Base-by-base conservation (phyloP, 305 asterid genomes). In the Fraxinus velutina region DNA sequence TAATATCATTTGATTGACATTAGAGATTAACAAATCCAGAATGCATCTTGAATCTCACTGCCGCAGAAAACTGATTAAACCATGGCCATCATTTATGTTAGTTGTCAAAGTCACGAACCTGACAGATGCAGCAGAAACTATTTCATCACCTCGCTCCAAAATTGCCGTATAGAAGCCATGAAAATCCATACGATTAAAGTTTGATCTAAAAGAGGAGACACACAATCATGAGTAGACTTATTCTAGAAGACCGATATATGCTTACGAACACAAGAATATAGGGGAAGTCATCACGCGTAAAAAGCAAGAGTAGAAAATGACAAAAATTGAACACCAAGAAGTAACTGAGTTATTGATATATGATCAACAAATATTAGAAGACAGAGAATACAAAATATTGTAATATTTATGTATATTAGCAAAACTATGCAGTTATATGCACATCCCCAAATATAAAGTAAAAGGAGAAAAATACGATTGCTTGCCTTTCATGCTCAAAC, bases 71-170 rank as follows among this genome's bases (percentile, higher is more conserved):
- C 42, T 70, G 75, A 70, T 70, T 15, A 15, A 70, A 32, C 21
- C 42, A 32, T 70, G 75, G 36, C 73, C 42, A 70, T 70, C 44
- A 70, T 70, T 70, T 29, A 70, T 12, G 0, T 55, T 34, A 55
- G 27, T 55, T 21, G 8, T 55, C 34, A 78, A 78, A 9, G 79
- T 78, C 42, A 34, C 33, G 42, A 72, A 83, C 99, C 99, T 96
- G 86, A 96, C 87, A 80, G 96, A 92, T 42, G 99, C 98, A 30
- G 95, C 95, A 85, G 94, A 87, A 60, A 96, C 86, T 83, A 94
- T 86, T 83, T 96, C 99, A 87, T 96, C 98, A 0, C 97, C 97
- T 73, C 94, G 89, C 86, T 96, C 99, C 92, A 96, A 82, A 85
- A 96, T 84, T 85, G 89, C 96, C 1, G 97, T 92, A 84, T 92